phyloP scores from a whole-genome alignment of 2,329 filamentous ascomycete species.

The Colletotrichum plurivorum region DNA sequence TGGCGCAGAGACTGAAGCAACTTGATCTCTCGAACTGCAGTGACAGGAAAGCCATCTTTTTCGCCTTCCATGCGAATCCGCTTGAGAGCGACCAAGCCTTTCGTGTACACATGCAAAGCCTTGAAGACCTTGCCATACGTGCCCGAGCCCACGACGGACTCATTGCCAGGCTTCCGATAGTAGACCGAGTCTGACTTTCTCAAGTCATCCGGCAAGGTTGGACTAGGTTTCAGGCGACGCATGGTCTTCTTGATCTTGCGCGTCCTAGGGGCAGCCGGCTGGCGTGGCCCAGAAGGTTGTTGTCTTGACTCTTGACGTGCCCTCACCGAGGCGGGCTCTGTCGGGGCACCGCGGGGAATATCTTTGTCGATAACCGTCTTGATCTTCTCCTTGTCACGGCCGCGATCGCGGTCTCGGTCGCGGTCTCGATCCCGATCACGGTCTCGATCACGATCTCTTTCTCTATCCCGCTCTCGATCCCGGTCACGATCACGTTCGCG shows the following conservation, averaged over 20 bases:
- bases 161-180: constrained; percentile 95
- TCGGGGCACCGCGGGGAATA: constrained; percentile 65
- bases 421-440: constrained; percentile 45
- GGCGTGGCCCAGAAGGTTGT: constrained; percentile 51
- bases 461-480: constrained; percentile 47
- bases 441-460: constrained; percentile 48
- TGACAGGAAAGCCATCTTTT: constrained; percentile 91
- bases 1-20: constrained; percentile 89
- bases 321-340: constrained; percentile 67
- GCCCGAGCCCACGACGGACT: constrained; percentile 94
- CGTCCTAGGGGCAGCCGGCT: constrained; percentile 61
- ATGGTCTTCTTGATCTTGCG: constrained; percentile 77
- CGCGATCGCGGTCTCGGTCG: constrained; percentile 56
- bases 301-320: constrained; percentile 51
- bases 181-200: constrained; percentile 89
- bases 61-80: constrained; percentile 95
- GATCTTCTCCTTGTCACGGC: constrained; percentile 51
- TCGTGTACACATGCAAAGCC: constrained; percentile 92
- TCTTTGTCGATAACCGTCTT: constrained; percentile 57
- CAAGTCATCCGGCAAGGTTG: constrained; percentile 79
- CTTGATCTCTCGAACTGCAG: constrained; percentile 92
- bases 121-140: constrained; percentile 98
- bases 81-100: constrained; percentile 86
- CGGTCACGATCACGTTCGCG: constrained; percentile 38
- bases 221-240: constrained; percentile 79